Percentiles rank a stretch among this genome's conserved stretches.
Conservation (phyloP, 371 early-diverging fungal species). For the Syncephalastrum sp. region DNA sequence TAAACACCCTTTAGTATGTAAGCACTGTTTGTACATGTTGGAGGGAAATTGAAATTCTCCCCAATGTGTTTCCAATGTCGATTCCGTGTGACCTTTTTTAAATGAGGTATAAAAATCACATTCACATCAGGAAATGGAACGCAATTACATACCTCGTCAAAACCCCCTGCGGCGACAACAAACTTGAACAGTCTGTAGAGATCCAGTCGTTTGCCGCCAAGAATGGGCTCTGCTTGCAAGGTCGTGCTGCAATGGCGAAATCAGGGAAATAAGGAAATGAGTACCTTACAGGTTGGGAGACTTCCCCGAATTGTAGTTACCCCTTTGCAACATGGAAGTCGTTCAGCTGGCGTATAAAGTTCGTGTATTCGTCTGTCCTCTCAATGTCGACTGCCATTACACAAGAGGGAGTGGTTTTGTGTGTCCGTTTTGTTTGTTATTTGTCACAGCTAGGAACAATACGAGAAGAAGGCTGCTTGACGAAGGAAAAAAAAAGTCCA, state of each 20-base stretch:
- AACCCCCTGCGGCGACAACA: constrained; percentile 67
- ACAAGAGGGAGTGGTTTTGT: too few species aligned
- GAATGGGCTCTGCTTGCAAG: constrained; percentile 67
- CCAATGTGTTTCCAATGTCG: constrained; percentile 82
- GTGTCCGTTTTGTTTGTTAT: too few species aligned
- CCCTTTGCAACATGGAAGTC: constrained; percentile 71
- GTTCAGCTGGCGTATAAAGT: constrained; percentile 69
- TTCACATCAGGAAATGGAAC: background rate
- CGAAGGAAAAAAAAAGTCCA: too few species aligned
- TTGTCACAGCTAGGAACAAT: too few species aligned
- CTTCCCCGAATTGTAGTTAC: constrained; percentile 31
- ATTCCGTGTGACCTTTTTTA: constrained; percentile 63
- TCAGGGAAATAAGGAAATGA: background rate
- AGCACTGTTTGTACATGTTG: constrained; percentile 83
- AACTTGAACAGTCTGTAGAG: constrained; percentile 60
- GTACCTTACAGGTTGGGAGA: too few species aligned
- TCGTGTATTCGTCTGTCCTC: constrained; percentile 67
- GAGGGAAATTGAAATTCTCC: constrained; percentile 73
- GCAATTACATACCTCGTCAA: constrained; percentile 50
- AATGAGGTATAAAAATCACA: background rate
- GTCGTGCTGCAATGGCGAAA: constrained; percentile 40
- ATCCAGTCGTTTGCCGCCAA: constrained; percentile 73
- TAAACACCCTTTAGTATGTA: constrained; percentile 78
- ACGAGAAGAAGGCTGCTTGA: too few species aligned
- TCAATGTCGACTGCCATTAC: constrained; percentile 56